phyloP scores from a whole-genome alignment of 2,329 filamentous ascomycete genomes.

The Beauveria sp. region DNA sequence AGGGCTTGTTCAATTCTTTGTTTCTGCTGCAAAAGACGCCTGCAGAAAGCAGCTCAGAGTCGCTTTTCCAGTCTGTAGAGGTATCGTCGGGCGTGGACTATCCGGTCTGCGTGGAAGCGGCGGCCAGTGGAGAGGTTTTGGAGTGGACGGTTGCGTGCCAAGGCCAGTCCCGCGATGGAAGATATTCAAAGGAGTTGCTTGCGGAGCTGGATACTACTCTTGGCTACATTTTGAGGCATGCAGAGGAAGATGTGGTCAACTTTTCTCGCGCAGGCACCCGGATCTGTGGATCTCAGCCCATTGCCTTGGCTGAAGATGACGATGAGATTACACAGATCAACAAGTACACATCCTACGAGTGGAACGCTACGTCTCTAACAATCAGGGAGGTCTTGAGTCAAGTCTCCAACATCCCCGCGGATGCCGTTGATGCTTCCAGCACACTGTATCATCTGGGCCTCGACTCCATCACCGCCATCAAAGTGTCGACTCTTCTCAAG shows the following conservation, averaged over 20 bases:
- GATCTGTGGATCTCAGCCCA: constrained; percentile 53
- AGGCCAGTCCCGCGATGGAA: constrained; percentile 26
- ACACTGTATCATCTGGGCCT: constrained; percentile 79
- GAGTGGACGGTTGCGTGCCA: constrained; percentile 69
- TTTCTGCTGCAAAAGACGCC: constrained; percentile 45
- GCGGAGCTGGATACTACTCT: constrained; percentile 53
- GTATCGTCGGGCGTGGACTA: constrained; percentile 68
- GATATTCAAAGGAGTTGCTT: constrained; percentile 44
- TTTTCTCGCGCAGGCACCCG: constrained; percentile 47
- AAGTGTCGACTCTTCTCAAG: constrained; percentile 63
- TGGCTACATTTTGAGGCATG: constrained; percentile 41
- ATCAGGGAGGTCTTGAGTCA: constrained; percentile 43
- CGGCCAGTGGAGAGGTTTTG: constrained; percentile 47
- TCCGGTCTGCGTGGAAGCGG: constrained; percentile 74
- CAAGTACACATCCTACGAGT: constrained; percentile 15
- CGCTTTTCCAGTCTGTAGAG: constrained; percentile 54
- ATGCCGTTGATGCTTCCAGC: constrained; percentile 51
- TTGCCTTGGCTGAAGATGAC: background rate
- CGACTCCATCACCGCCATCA: constrained; percentile 89
- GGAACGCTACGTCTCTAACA: constrained; percentile 26
- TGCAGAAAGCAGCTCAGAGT: background rate
- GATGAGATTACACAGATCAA: background rate
- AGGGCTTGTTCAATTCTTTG: constrained; percentile 45
- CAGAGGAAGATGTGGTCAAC: constrained; percentile 43
- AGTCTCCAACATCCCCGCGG: constrained; percentile 52